phyloP scores from a whole-genome alignment of 331 rosid species.

The Dryas integrifolia region DNA sequence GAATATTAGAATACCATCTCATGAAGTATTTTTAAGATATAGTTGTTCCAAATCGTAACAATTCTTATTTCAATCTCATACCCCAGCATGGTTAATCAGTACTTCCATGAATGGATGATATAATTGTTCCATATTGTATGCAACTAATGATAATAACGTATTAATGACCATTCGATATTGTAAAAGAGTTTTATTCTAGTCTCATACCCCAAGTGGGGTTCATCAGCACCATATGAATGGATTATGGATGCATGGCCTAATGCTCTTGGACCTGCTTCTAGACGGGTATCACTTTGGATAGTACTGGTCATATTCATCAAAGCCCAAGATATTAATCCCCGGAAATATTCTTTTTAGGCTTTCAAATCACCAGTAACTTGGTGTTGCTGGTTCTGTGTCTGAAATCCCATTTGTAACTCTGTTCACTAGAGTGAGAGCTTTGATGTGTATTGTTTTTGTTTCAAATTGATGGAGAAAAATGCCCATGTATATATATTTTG shows the following conservation, averaged over 20 bases:
- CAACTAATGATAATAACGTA: background rate
- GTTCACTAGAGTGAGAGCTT: background rate
- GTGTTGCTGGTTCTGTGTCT: background rate
- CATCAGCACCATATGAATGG: background rate
- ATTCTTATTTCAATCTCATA: background rate
- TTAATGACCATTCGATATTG: background rate
- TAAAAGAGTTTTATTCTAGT: background rate
- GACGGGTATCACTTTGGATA: background rate
- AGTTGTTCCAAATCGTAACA: constrained; percentile 1
- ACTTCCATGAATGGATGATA: background rate
- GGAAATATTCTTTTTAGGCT: background rate
- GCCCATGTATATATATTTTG: background rate
- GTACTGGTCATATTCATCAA: background rate
- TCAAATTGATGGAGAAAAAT: background rate
- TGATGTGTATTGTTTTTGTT: background rate
- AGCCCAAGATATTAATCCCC: background rate
- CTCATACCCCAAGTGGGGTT: background rate
- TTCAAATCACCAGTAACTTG: background rate
- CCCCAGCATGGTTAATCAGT: background rate
- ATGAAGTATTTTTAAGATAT: background rate
- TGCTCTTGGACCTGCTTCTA: background rate
- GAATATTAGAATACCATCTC: background rate
- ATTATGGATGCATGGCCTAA: background rate
- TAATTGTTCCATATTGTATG: background rate
- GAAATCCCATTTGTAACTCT: background rate